Conservation (phyloP, 2,329 filamentous ascomycete genomes). For the Exophiala sp. region DNA sequence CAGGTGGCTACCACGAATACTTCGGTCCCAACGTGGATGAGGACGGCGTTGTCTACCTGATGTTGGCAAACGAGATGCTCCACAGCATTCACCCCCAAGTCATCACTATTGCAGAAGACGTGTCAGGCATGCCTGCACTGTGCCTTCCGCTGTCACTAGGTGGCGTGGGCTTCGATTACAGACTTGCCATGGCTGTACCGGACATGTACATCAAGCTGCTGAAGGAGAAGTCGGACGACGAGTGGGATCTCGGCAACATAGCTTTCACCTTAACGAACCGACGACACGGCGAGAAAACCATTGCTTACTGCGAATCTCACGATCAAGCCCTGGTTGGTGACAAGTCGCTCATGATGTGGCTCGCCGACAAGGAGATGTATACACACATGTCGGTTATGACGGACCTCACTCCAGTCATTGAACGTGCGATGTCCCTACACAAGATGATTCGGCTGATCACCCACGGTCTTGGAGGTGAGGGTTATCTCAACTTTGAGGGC, state of each 20-base stretch:
- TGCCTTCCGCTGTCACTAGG: constrained; percentile 82
- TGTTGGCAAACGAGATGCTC: constrained; percentile 94
- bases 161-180: constrained; percentile 94
- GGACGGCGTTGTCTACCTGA: constrained; percentile 90
- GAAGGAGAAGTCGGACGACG: constrained; percentile 84
- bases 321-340: constrained; percentile 97
- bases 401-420: constrained; percentile 81
- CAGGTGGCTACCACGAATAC: constrained; percentile 96
- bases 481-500: constrained; percentile 97
- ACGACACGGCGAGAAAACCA: constrained; percentile 94
- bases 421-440: constrained; percentile 86
- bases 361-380: constrained; percentile 95
- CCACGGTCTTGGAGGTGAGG: constrained; percentile 86
- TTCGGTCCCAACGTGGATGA: constrained; percentile 87
- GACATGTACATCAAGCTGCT: constrained; percentile 99
- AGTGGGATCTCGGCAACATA: constrained; percentile 87
- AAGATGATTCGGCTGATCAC: constrained; percentile 97
- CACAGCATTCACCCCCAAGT: constrained; percentile 81
- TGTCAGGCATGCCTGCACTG: constrained; percentile 97
- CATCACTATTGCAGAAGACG: constrained; percentile 94
- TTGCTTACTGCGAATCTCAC: constrained; percentile 95
- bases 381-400: constrained; percentile 90
- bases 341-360: constrained; percentile 96
- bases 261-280: constrained; percentile 87
- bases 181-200: constrained; percentile 93